Evolutionary conservation across 2,329 filamentous ascomycete genomes (phyloP).

Genomic region (Fusarium fujikuroi): DNA sequence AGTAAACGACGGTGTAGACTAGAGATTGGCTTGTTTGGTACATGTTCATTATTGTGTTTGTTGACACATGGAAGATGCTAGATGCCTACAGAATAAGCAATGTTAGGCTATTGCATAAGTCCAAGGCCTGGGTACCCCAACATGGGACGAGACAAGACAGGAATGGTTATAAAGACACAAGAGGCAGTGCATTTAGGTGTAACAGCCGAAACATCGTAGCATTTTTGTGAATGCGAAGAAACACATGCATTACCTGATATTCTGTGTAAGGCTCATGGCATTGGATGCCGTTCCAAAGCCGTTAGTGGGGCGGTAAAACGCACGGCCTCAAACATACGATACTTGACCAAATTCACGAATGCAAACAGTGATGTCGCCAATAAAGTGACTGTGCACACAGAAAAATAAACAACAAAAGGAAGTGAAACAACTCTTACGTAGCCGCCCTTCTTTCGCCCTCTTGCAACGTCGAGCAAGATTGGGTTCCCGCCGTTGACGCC

Average conservation of each 20-base stretch:
- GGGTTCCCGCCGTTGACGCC: conserved; percentile 7
- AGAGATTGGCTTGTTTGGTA: accelerated
- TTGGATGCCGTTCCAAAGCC: background rate
- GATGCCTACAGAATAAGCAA: background rate
- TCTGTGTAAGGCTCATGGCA: background rate
- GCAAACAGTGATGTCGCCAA: background rate
- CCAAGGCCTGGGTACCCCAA: background rate
- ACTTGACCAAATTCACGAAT: background rate
- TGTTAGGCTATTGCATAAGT: background rate
- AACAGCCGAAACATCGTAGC: accelerated
- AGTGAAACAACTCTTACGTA: background rate
- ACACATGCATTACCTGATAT: accelerated
- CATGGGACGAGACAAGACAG: accelerated
- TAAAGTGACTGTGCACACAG: background rate
- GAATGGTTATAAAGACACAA: accelerated
- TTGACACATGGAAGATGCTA: background rate
- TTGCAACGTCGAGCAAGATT: background rate
- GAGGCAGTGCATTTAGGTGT: background rate
- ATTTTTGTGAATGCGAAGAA: accelerated
- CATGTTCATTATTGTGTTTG: background rate
- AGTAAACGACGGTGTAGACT: accelerated
- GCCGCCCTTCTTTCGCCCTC: background rate
- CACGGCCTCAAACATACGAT: background rate
- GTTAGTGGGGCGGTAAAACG: background rate
- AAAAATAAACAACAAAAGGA: background rate